Evolutionary conservation across 169 alveolate genomes (phyloP).

Genomic region (Babesia sp.): DNA sequence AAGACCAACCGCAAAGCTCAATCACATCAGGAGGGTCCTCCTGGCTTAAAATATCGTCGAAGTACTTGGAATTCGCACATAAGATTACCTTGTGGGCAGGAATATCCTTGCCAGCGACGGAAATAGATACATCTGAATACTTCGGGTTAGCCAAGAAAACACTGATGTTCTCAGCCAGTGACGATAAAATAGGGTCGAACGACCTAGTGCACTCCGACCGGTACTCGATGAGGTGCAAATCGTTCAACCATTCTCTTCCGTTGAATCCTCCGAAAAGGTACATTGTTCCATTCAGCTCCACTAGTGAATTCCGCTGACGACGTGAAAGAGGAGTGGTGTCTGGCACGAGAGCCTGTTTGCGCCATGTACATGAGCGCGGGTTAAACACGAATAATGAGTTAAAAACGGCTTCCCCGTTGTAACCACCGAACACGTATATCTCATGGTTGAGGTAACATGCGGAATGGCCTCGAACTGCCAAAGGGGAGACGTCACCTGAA

Average conservation of each 20-base stretch:
- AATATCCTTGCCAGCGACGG: slow-evolving; percentile 63
- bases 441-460: slow-evolving; percentile 63
- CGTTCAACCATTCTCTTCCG: slow-evolving; percentile 73
- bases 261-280: slow-evolving; percentile 77
- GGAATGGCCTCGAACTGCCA: slow-evolving; percentile 75
- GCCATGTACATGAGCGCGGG: slow-evolving; percentile 58
- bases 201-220: slow-evolving; percentile 22
- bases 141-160: slow-evolving; percentile 17
- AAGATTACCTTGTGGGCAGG: slow-evolving; percentile 67
- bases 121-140: slow-evolving; percentile 59
- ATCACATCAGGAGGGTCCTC: slow-evolving; percentile 58
- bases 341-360: slow-evolving; percentile 35
- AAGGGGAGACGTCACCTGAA: slow-evolving; percentile 64
- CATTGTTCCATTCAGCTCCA: slow-evolving; percentile 24
- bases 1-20: slow-evolving; percentile 63
- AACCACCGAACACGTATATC: slow-evolving; percentile 75
- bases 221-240: slow-evolving; percentile 60
- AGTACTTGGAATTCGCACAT: slow-evolving; percentile 57
- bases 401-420: slow-evolving; percentile 68
- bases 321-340: slow-evolving; percentile 25
- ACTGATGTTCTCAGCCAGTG: slow-evolving; percentile 54
- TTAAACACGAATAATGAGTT: slow-evolving; percentile 67
- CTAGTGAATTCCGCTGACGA: slow-evolving; percentile 58
- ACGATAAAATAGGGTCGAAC: slow-evolving; percentile 31
- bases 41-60: slow-evolving; percentile 47